phyloP scores from a whole-genome alignment of 2,329 filamentous ascomycete genomes.

The Bipolaris cookei region DNA sequence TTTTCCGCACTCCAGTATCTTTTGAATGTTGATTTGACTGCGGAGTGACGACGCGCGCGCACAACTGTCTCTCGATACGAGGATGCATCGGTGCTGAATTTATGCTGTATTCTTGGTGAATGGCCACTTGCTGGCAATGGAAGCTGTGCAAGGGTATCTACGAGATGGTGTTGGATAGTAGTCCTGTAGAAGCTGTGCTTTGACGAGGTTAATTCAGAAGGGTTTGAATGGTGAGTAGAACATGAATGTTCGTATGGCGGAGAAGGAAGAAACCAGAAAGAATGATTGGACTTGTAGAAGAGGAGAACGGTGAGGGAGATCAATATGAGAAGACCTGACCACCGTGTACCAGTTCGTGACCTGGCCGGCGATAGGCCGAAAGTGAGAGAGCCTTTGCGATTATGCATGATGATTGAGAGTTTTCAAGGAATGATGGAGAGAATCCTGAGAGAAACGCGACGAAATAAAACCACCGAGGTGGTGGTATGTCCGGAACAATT shows the following conservation, averaged over 20 bases:
- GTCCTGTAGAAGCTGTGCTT: neutral
- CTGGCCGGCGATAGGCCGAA: conserved; percentile 13
- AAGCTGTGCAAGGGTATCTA: neutral
- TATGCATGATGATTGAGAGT: conserved; percentile 12
- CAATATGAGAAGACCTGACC: conserved; percentile 19
- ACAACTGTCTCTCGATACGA: conserved; percentile 46
- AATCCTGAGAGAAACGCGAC: neutral
- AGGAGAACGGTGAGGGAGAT: conserved; percentile 18
- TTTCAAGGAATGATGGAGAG: neutral
- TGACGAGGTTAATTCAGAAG: conserved; percentile 5
- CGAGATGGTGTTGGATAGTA: neutral
- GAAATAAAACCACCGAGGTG: neutral
- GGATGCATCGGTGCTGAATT: neutral
- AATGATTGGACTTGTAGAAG: conserved; percentile 11
- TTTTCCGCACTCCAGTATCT: conserved; percentile 75
- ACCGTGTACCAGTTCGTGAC: conserved; percentile 19
- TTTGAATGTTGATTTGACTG: conserved; percentile 74
- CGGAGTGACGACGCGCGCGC: conserved; percentile 66
- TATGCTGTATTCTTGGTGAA: neutral
- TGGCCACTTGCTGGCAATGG: neutral
- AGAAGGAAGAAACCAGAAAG: conserved; percentile 19
- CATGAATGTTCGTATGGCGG: conserved; percentile 16
- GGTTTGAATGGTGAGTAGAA: conserved; percentile 22
- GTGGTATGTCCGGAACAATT: neutral
- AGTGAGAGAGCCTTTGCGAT: conserved; percentile 16